Evolutionary conservation across 352 stramenopile species (phyloP).

Genomic region (Phytophthora pinifolia): DNA sequence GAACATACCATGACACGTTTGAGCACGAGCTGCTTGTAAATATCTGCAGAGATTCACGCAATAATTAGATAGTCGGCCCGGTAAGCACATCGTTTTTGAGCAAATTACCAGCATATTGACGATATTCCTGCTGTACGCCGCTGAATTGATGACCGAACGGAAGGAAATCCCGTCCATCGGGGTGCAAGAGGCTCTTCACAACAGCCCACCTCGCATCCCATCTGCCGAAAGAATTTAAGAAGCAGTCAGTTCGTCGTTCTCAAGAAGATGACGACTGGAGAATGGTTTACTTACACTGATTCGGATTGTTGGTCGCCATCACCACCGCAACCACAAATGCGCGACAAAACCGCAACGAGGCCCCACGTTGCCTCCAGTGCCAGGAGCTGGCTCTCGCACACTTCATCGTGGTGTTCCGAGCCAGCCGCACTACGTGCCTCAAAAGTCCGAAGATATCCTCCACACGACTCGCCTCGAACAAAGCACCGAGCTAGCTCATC

Average conservation of each 20-base stretch:
- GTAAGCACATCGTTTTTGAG: too few relatives aligned
- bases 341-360: constrained; percentile 14
- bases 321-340: constrained; percentile 12
- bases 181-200: constrained; percentile 46
- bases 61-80: not conserved
- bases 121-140: constrained; percentile 14
- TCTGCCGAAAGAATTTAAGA: constrained; percentile 13
- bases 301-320: constrained; percentile 7
- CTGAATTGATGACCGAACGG: constrained; percentile 25
- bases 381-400: constrained; percentile 31
- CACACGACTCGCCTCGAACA: constrained; percentile 37
- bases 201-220: constrained; percentile 47
- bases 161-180: constrained; percentile 37
- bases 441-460: constrained; percentile 41
- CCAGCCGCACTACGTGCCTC: constrained; percentile 2
- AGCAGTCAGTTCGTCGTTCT: not conserved
- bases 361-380: constrained; percentile 35
- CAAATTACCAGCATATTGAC: constrained; percentile 19
- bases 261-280: not conserved
- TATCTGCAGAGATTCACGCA: constrained; percentile 17
- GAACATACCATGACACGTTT: constrained; percentile 37
- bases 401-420: constrained; percentile 18
- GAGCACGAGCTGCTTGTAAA: constrained; percentile 36
- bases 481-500: constrained; percentile 43
- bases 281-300: constrained; percentile 20